A percentile compares a stretch with the other conserved stretches of the same genome.
phyloP scores from a whole-genome alignment of 805 yeast species.

The Metschnikowia hibisci region DNA sequence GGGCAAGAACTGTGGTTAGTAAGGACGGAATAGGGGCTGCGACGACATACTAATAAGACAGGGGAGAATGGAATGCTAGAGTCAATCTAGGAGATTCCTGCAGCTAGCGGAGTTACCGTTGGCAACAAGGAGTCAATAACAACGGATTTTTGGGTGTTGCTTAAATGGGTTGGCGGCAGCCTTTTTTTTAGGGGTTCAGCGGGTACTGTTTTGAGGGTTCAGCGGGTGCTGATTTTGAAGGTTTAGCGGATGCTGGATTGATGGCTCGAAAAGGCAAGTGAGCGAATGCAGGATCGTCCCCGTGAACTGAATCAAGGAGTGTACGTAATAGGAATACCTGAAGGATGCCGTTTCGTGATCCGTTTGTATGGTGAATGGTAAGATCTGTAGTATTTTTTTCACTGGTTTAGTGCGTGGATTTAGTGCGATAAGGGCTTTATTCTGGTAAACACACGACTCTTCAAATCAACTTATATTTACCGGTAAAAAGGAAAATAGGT shows the following conservation, averaged over 20 bases:
- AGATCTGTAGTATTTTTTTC: conserved; percentile 13
- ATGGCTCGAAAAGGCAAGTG: background rate
- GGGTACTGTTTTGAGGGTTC: background rate
- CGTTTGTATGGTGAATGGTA: conserved; percentile 2
- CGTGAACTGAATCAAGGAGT: conserved; percentile 21
- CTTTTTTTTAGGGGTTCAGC: too few relatives aligned
- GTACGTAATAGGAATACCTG: background rate
- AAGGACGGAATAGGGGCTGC: background rate
- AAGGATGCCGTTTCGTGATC: background rate
- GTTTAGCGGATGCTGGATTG: background rate
- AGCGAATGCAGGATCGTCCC: conserved; percentile 7
- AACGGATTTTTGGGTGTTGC: too few relatives aligned
- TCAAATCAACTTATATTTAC: too few relatives aligned
- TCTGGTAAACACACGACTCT: conserved; percentile 2
- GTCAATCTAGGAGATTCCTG: background rate
- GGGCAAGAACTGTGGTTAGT: conserved; percentile 2
- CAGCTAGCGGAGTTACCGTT: background rate
- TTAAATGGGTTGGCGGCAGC: too few relatives aligned
- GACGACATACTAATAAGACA: conserved; percentile 3
- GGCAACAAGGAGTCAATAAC: too few relatives aligned
- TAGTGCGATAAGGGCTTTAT: conserved; percentile 14
- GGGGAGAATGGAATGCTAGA: conserved; percentile 1
- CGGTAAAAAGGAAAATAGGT: too few relatives aligned
- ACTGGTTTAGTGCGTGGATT: conserved; percentile 9
- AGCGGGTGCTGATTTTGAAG: background rate